phyloP scores from a whole-genome alignment of 2,329 filamentous ascomycete species.

The Thermoascus crustaceus region DNA sequence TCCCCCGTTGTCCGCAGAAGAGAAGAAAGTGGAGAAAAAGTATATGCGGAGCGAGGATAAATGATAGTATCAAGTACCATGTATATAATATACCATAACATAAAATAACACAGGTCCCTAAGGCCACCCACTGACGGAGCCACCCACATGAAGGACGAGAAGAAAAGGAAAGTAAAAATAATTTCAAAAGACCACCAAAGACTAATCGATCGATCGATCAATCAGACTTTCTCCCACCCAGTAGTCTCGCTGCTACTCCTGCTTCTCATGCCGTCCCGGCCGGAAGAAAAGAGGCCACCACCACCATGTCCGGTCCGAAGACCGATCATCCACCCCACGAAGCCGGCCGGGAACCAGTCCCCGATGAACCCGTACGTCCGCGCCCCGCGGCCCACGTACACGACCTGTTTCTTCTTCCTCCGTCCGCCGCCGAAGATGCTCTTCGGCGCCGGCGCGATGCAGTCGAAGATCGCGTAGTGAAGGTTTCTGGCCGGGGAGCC shows the following conservation, averaged over 20 bases:
- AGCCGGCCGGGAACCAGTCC: conserved; percentile 62
- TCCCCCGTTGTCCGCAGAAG: too few species aligned
- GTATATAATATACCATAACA: too few species aligned
- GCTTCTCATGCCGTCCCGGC: conserved; percentile 17
- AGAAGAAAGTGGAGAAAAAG: too few species aligned
- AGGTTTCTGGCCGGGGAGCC: conserved; percentile 70
- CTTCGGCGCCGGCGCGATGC: conserved; percentile 52
- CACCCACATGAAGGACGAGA: too few species aligned
- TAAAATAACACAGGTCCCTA: too few species aligned
- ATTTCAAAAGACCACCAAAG: neutral
- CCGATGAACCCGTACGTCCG: conserved; percentile 80
- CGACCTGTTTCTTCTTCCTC: conserved; percentile 45
- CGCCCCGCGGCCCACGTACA: conserved; percentile 78
- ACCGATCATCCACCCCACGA: conserved; percentile 94
- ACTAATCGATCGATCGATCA: neutral
- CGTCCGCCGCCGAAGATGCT: conserved; percentile 31
- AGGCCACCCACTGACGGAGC: too few species aligned
- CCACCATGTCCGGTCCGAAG: conserved; percentile 40
- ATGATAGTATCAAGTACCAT: too few species aligned
- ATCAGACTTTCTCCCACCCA: conserved; percentile 27
- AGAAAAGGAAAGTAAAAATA: neutral
- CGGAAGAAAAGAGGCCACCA: conserved; percentile 5
- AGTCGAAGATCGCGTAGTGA: conserved; percentile 84
- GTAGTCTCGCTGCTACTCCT: conserved; percentile 27
- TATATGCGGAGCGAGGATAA: too few species aligned